Evolutionary conservation across 495 filamentous ascomycete genomes (phyloP).

Genomic region (Astrocystis sublimbata): DNA sequence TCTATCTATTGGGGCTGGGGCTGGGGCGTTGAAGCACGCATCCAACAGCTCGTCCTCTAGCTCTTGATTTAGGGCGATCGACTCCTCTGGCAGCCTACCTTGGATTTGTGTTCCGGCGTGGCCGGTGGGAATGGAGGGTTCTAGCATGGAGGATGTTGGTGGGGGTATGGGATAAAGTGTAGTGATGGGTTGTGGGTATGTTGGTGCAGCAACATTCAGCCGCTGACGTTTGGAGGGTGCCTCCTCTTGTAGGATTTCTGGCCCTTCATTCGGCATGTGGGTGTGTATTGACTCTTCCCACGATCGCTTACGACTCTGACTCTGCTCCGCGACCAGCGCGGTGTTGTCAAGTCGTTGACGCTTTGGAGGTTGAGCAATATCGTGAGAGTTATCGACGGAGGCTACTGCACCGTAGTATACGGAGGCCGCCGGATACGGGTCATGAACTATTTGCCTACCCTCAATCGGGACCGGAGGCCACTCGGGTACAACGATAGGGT

Average conservation of each 20-base stretch:
- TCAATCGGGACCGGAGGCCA: not conserved
- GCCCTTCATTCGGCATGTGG: not conserved
- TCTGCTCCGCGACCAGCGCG: not conserved
- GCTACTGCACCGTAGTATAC: too few species aligned
- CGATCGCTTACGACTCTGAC: not conserved
- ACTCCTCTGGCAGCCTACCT: not conserved
- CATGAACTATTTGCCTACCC: too few species aligned
- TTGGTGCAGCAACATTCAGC: not conserved
- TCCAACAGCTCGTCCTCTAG: not conserved
- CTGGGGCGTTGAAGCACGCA: too few species aligned
- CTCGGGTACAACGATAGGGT: not conserved
- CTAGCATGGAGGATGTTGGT: not conserved
- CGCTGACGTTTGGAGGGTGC: not conserved
- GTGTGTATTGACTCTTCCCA: not conserved
- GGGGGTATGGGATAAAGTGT: not conserved
- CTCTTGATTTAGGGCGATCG: too few species aligned
- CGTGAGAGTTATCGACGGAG: too few species aligned
- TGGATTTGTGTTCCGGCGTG: not conserved
- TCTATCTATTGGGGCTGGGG: too few species aligned
- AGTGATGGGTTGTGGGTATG: not conserved
- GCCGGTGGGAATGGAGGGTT: not conserved
- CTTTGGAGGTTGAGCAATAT: too few species aligned
- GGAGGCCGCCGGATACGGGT: too few species aligned
- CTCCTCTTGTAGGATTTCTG: not conserved
- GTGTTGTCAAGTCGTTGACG: too few species aligned